phyloP scores from a whole-genome alignment of 2,329 filamentous ascomycete genomes.

The Aureobasidium uvarum region DNA sequence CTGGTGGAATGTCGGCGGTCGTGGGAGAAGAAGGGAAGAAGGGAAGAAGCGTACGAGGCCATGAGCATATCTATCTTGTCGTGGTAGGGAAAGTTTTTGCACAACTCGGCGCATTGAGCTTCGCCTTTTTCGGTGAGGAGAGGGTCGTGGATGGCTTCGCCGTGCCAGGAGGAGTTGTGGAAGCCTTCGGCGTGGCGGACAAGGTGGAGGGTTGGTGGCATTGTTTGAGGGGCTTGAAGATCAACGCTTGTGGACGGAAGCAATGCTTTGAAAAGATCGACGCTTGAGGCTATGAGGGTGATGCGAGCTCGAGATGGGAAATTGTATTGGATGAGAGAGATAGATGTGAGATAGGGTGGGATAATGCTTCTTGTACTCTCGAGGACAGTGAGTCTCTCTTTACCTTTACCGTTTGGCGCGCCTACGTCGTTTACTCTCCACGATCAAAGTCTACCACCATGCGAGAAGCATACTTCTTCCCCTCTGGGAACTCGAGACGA shows the following conservation, averaged over 20 bases:
- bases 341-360: neutral
- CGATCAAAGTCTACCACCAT: neutral
- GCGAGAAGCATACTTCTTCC: neutral
- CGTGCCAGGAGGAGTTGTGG: constrained; percentile 71
- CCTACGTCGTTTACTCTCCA: neutral
- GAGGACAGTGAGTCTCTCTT: neutral
- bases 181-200: constrained; percentile 72
- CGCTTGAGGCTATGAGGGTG: too few relatives aligned
- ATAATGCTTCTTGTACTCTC: neutral
- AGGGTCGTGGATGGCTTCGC: constrained; percentile 73
- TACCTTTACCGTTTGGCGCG: neutral
- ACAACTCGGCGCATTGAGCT: constrained; percentile 67
- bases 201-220: constrained; percentile 57
- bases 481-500: neutral
- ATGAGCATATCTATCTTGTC: constrained; percentile 66
- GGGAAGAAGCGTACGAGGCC: constrained; percentile 52
- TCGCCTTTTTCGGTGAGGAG: constrained; percentile 70
- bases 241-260: neutral
- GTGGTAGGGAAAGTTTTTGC: constrained; percentile 63
- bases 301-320: too few relatives aligned
- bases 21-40: too few relatives aligned
- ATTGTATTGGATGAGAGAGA: neutral
- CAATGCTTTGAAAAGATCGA: neutral
- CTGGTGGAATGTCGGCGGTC: too few relatives aligned
- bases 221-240: neutral